Evolutionary conservation across 768 basidiomycete species (phyloP).

Genomic region (Pleurotus pulmonarius): DNA sequence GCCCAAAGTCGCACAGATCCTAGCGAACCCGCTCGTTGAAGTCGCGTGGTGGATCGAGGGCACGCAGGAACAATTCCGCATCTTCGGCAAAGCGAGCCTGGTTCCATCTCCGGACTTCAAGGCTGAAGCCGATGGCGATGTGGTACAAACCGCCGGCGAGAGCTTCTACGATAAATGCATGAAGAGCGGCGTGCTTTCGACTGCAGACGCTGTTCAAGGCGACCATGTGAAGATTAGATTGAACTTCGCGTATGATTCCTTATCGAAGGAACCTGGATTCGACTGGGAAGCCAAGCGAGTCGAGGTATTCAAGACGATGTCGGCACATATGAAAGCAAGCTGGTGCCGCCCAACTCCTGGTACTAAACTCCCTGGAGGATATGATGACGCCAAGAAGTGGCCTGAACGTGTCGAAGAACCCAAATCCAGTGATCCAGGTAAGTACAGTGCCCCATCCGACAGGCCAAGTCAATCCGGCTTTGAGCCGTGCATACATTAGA

Average conservation of each 20-base stretch:
- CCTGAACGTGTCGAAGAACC: conserved; percentile 50
- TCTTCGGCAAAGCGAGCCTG: conserved; percentile 54
- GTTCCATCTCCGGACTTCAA: conserved; percentile 45
- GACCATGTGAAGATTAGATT: conserved; percentile 12
- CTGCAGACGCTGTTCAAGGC: conserved; percentile 13
- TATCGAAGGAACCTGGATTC: conserved; percentile 34
- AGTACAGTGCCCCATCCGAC: not conserved
- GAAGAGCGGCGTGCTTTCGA: conserved; percentile 16
- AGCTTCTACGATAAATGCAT: conserved; percentile 26
- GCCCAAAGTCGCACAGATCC: conserved; percentile 62
- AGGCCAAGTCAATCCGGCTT: not conserved
- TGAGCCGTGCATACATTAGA: not conserved
- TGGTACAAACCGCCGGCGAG: not conserved
- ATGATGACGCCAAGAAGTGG: conserved; percentile 61
- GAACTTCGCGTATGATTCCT: conserved; percentile 22
- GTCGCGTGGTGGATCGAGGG: conserved; percentile 72
- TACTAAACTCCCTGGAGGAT: conserved; percentile 40
- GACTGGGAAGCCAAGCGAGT: conserved; percentile 68
- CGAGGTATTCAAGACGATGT: conserved; percentile 58
- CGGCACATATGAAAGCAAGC: conserved; percentile 59
- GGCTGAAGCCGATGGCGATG: conserved; percentile 10
- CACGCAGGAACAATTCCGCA: conserved; percentile 69
- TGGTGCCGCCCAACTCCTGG: conserved; percentile 75
- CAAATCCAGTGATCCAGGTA: conserved; percentile 15
- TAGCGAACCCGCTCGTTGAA: conserved; percentile 47